A percentile compares a stretch with the other conserved stretches of the same genome.
Evolutionary conservation across 2,329 filamentous ascomycete genomes (phyloP).

Genomic region (Madurella fahalii): DNA sequence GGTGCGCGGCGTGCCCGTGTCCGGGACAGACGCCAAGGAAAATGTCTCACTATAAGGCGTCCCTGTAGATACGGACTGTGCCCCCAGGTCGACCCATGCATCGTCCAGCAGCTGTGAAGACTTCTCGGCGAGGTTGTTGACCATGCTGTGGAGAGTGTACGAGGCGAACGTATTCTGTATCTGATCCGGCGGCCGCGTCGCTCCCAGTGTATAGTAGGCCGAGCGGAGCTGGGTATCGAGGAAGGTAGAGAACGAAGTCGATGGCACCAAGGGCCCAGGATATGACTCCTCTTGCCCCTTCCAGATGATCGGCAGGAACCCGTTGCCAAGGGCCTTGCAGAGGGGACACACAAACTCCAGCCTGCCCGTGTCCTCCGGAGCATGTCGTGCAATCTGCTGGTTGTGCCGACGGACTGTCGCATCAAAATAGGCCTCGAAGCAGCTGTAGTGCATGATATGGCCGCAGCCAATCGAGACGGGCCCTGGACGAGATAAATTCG

Average conservation of each 20-base stretch:
- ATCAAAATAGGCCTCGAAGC: constrained; percentile 87
- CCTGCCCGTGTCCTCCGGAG: constrained; percentile 73
- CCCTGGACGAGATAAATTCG: constrained; percentile 61
- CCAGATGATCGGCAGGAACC: constrained; percentile 94
- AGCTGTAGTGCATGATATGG: constrained; percentile 97
- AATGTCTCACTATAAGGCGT: constrained; percentile 43
- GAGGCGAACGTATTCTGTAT: constrained; percentile 35
- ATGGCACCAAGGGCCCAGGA: constrained; percentile 63
- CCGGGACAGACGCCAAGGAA: constrained; percentile 36
- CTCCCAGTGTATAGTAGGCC: constrained; percentile 39
- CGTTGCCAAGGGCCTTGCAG: constrained; percentile 93
- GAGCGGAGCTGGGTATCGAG: constrained; percentile 55
- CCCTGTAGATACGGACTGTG: constrained; percentile 33
- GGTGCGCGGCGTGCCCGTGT: constrained; percentile 10
- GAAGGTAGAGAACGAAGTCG: constrained; percentile 62
- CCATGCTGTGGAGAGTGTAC: constrained; percentile 38
- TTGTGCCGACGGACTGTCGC: constrained; percentile 79
- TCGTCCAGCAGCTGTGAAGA: constrained; percentile 36
- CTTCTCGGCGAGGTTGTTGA: constrained; percentile 38
- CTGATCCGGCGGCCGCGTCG: constrained; percentile 32
- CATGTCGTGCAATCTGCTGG: constrained; percentile 90
- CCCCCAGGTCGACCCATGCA: constrained; percentile 39
- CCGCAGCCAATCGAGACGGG: constrained; percentile 89
- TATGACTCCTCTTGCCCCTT: constrained; percentile 84
- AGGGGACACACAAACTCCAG: constrained; percentile 95